A percentile compares a stretch with the other conserved stretches of the same genome.
Evolutionary conservation across 2,329 filamentous ascomycete genomes (phyloP).

Genomic region (Pestalotiopsis sp.): DNA sequence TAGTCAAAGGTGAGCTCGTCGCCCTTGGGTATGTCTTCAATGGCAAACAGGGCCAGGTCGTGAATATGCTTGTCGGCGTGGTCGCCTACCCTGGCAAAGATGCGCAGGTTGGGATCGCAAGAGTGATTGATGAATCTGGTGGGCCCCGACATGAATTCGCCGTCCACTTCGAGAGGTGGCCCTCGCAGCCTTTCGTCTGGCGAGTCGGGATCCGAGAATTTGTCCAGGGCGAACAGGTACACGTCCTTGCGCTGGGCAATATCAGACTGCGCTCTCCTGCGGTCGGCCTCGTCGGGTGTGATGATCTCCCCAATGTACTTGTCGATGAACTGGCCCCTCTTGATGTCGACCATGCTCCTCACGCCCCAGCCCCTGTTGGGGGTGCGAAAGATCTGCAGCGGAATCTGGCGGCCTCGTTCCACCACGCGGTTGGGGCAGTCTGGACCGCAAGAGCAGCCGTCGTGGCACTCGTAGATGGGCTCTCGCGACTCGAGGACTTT

Average conservation of each 20-base stretch:
- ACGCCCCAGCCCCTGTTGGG: constrained; percentile 76
- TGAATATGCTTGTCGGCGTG: constrained; percentile 75
- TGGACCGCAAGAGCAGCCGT: constrained; percentile 65
- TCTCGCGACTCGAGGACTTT: constrained; percentile 55
- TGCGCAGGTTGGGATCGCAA: constrained; percentile 77
- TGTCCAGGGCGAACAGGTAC: constrained; percentile 82
- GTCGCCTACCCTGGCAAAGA: constrained; percentile 79
- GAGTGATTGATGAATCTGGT: constrained; percentile 85
- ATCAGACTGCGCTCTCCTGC: constrained; percentile 59
- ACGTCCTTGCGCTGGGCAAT: constrained; percentile 69
- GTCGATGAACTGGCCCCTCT: constrained; percentile 78
- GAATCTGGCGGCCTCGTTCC: constrained; percentile 70
- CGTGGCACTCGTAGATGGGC: constrained; percentile 82
- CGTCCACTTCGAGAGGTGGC: constrained; percentile 64
- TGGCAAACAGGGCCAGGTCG: constrained; percentile 76
- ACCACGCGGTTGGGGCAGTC: constrained; percentile 77
- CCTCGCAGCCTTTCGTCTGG: constrained; percentile 58
- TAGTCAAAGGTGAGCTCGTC: constrained; percentile 84
- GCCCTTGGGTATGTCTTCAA: constrained; percentile 63
- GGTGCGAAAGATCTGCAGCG: constrained; percentile 79
- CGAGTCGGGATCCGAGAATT: constrained; percentile 66
- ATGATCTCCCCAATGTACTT: constrained; percentile 76
- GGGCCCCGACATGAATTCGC: constrained; percentile 77
- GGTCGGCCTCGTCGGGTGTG: constrained; percentile 64
- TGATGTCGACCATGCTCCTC: constrained; percentile 64